Percentiles rank a stretch among this genome's conserved stretches.
Evolutionary conservation across 768 basidiomycete genomes (phyloP).

Genomic region (Boletus bicolor): DNA sequence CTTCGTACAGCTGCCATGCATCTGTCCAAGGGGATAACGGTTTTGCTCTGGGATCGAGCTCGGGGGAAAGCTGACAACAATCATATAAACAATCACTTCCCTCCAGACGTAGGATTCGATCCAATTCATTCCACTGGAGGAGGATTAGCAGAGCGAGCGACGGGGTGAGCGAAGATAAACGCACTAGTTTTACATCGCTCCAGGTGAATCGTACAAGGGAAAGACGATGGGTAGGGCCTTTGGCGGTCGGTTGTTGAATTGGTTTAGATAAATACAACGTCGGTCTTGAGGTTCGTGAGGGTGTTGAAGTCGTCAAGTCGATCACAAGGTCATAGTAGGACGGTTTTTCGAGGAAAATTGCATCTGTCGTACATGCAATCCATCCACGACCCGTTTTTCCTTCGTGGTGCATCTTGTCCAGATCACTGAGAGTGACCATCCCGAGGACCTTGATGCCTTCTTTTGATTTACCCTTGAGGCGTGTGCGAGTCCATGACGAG

Average conservation of each 20-base stretch:
- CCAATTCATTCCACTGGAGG: constrained; percentile 72
- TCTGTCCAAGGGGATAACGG: constrained; percentile 61
- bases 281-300: constrained; percentile 58
- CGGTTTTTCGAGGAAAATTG: constrained; percentile 80
- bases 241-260: constrained; percentile 33
- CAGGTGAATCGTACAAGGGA: constrained; percentile 72
- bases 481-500: constrained; percentile 31
- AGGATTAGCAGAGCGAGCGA: background rate
- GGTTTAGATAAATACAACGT: constrained; percentile 61
- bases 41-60: constrained; percentile 35
- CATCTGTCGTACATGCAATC: constrained; percentile 87
- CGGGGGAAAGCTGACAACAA: constrained; percentile 36
- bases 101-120: constrained; percentile 62
- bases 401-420: constrained; percentile 58
- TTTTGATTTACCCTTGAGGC: constrained; percentile 39
- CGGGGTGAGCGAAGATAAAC: constrained; percentile 16
- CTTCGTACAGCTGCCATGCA: constrained; percentile 80
- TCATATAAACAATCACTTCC: constrained; percentile 25
- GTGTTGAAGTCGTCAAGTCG: constrained; percentile 69
- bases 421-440: constrained; percentile 74
- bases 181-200: constrained; percentile 76
- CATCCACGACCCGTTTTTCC: constrained; percentile 64
- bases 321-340: constrained; percentile 77
- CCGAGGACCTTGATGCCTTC: constrained; percentile 69
- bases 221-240: constrained; percentile 51